A percentile compares a stretch with the other conserved stretches of the same genome.
These are phyloP conservation scores for Fusarium zealandicum DNA, from an alignment of 2,329 filamentous ascomycete species.

Conservation along the genomic window DNA sequence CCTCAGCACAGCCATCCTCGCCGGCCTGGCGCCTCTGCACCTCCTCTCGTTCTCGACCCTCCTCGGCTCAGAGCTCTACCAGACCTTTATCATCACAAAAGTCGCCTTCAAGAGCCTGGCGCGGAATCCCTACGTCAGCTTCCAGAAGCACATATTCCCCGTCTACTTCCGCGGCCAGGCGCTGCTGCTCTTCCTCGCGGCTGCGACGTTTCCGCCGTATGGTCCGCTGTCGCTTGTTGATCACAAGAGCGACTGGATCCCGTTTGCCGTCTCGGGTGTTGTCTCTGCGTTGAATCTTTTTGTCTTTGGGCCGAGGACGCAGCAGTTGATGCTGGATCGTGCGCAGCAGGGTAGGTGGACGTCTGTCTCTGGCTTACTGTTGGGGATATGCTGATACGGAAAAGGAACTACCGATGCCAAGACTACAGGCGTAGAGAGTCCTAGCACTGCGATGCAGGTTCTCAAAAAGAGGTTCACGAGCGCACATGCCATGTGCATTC, in stretches of 20 bases:
- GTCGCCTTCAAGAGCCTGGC: conserved; percentile 47
- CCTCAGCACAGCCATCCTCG: conserved; percentile 11
- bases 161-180: conserved; percentile 51
- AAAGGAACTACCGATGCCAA: conserved; percentile 26
- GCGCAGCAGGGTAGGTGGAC: conserved; percentile 32
- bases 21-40: conserved; percentile 46
- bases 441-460: conserved; percentile 20
- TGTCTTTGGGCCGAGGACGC: conserved; percentile 49
- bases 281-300: conserved; percentile 46
- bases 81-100: conserved; percentile 50
- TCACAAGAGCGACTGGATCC: conserved; percentile 44
- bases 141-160: conserved; percentile 52
- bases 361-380: neutral
- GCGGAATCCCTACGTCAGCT: conserved; percentile 45
- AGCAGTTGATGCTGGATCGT: conserved; percentile 38
- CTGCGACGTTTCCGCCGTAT: conserved; percentile 45
- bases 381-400: neutral
- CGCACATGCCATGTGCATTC: conserved; percentile 53
- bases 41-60: conserved; percentile 50
- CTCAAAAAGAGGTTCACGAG: conserved; percentile 45
- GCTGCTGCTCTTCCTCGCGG: conserved; percentile 45
- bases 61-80: conserved; percentile 51
- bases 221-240: conserved; percentile 43
- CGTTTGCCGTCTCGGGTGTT: conserved; percentile 44
- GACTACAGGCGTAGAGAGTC: conserved; percentile 7